These are phyloP conservation scores for Macadamia integrifolia DNA, from an alignment of 164 flowering plant genomes.

Conservation along the genomic window DNA sequence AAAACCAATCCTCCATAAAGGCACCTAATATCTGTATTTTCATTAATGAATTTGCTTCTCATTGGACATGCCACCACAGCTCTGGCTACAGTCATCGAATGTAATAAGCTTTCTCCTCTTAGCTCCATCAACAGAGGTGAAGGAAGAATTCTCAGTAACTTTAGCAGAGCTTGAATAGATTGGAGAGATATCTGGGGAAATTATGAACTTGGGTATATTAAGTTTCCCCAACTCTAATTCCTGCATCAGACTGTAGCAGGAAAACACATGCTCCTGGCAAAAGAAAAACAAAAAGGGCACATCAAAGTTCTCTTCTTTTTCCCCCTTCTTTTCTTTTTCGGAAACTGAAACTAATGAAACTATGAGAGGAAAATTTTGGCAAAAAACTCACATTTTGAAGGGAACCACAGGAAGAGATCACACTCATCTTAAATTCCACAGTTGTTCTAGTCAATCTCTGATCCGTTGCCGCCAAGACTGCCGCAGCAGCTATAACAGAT, in stretches of 20 bases:
- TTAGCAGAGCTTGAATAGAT: conserved; percentile 10
- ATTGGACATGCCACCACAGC: conserved; percentile 8
- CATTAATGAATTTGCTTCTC: conserved; percentile 9
- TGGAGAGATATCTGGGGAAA: conserved; percentile 30
- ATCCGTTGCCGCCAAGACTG: conserved; percentile 42
- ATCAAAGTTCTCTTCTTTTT: conserved; percentile 8
- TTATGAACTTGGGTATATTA: conserved; percentile 13
- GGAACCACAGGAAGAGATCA: conserved; percentile 21
- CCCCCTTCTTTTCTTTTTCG: not conserved
- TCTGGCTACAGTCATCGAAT: conserved; percentile 18
- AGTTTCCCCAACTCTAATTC: conserved; percentile 25
- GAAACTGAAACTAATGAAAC: not conserved
- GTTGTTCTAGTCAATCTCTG: conserved; percentile 33
- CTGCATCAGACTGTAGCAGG: conserved; percentile 40
- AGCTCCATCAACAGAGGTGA: conserved; percentile 17
- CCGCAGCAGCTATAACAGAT: conserved; percentile 63
- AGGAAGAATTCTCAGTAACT: conserved; percentile 18
- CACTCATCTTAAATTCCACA: conserved; percentile 37
- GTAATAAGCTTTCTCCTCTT: conserved; percentile 37
- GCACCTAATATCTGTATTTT: not conserved
- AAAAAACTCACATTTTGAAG: conserved; percentile 36
- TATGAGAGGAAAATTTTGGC: not conserved
- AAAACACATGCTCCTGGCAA: conserved; percentile 43
- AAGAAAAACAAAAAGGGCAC: conserved; percentile 1
- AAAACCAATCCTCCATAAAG: conserved; percentile 3